These are phyloP conservation scores for Discostella stelligeroides DNA, from an alignment of 108 stramenopile genomes.

Conservation along the genomic window DNA sequence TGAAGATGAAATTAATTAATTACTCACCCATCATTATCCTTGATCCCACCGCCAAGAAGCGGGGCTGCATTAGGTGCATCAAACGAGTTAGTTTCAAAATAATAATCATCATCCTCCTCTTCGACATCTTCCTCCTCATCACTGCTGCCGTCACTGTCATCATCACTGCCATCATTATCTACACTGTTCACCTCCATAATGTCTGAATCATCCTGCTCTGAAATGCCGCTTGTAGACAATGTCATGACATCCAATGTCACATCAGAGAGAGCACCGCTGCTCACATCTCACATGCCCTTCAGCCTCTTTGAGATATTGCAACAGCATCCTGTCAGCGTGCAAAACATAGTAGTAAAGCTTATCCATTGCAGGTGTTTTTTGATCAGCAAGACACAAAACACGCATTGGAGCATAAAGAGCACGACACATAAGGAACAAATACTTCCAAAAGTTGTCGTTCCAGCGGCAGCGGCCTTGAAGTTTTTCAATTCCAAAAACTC, in stretches of 20 bases:
- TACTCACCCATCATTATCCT: background rate
- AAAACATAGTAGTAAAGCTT: constrained; percentile 6
- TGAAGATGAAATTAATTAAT: background rate
- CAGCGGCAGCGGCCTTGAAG: background rate
- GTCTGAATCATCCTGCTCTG: background rate
- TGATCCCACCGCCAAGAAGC: background rate
- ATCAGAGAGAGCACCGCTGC: background rate
- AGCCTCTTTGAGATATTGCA: background rate
- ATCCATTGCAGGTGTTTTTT: no score
- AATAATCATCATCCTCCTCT: background rate
- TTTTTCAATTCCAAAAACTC: no score
- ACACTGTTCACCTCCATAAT: background rate
- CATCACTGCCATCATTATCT: background rate
- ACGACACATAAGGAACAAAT: no score
- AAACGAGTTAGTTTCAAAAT: background rate
- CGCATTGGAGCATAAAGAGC: constrained; percentile 17
- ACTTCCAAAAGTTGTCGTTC: constrained; percentile 4
- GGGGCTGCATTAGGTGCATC: no score
- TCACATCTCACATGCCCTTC: no score
- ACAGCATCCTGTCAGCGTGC: constrained; percentile 2
- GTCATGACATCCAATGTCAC: background rate
- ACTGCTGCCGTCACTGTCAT: no score
- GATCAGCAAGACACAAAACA: no score
- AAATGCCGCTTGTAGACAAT: background rate
- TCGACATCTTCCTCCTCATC: background rate